Percentiles rank a stretch among this genome's conserved stretches.
Conservation (phyloP, 2,329 filamentous ascomycete species). For the Cryphonectria japonica region DNA sequence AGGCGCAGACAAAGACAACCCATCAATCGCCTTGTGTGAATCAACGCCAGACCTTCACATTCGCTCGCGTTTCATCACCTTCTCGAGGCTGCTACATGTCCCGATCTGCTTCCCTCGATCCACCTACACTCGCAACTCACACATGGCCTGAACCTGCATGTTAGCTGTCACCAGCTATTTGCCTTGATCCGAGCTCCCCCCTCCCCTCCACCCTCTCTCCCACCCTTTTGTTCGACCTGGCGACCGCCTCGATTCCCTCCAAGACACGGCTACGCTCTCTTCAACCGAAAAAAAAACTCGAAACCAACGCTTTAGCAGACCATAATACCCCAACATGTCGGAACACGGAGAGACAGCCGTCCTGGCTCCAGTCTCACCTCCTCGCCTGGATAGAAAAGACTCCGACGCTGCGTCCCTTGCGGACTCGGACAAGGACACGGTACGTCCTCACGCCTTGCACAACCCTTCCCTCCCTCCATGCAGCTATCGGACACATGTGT, state of each 20-base stretch:
- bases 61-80: neutral
- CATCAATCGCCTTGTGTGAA: neutral
- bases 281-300: neutral
- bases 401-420: conserved; percentile 34
- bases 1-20: neutral
- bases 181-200: conserved; percentile 5
- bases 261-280: neutral
- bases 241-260: conserved; percentile 5
- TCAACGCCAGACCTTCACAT: neutral
- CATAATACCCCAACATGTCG: conserved; percentile 35
- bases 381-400: conserved; percentile 31
- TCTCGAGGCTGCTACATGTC: conserved; percentile 13
- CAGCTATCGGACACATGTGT: conserved; percentile 1
- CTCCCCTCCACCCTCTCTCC: neutral
- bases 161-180: conserved; percentile 26
- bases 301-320: conserved; percentile 2
- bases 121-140: conserved; percentile 12
- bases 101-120: conserved; percentile 4
- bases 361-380: conserved; percentile 26
- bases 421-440: conserved; percentile 45
- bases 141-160: conserved; percentile 27
- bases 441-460: conserved; percentile 31
- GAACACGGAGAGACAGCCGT: conserved; percentile 36
- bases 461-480: neutral
- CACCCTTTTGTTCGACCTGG: neutral